These are phyloP conservation scores for Aspergillus fijiensis DNA, from an alignment of 2,329 filamentous ascomycete species.

Conservation along the genomic window DNA sequence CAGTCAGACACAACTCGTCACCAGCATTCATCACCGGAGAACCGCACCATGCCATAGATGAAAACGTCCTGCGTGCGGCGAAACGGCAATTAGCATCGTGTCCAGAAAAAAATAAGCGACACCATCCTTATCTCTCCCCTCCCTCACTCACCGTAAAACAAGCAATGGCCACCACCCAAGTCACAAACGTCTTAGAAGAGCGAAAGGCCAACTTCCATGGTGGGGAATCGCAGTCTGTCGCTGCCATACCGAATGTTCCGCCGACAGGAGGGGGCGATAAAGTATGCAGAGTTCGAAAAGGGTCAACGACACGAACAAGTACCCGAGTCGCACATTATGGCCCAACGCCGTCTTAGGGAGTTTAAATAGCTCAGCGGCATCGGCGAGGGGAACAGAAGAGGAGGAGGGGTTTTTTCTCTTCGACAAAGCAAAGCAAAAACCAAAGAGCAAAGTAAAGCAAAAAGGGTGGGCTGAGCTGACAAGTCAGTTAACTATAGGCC, in stretches of 20 bases:
- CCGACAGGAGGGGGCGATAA: not conserved
- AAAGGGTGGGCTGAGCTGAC: constrained; percentile 1
- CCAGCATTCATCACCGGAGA: not conserved
- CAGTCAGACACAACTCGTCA: not conserved
- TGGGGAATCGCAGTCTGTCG: not conserved
- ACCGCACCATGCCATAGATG: constrained; percentile 39
- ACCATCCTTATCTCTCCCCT: too few relatives aligned
- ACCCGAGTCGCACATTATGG: not conserved
- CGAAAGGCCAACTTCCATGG: constrained; percentile 32
- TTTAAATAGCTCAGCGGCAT: not conserved
- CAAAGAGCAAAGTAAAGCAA: not conserved
- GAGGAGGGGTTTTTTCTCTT: not conserved
- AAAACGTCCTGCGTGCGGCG: constrained; percentile 36
- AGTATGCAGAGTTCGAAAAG: not conserved
- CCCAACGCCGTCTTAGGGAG: not conserved
- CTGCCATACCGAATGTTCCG: not conserved
- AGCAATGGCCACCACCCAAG: constrained; percentile 40
- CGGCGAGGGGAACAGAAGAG: not conserved
- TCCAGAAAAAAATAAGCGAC: not conserved
- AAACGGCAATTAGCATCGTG: constrained; percentile 5
- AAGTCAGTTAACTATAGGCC: not conserved
- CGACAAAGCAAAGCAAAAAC: too few relatives aligned
- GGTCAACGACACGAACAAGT: too few relatives aligned
- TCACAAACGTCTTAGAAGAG: constrained; percentile 42
- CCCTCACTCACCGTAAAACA: constrained; percentile 40